Evolutionary conservation across 805 yeast genomes (phyloP).

Genomic region (Candida tammaniensis): DNA sequence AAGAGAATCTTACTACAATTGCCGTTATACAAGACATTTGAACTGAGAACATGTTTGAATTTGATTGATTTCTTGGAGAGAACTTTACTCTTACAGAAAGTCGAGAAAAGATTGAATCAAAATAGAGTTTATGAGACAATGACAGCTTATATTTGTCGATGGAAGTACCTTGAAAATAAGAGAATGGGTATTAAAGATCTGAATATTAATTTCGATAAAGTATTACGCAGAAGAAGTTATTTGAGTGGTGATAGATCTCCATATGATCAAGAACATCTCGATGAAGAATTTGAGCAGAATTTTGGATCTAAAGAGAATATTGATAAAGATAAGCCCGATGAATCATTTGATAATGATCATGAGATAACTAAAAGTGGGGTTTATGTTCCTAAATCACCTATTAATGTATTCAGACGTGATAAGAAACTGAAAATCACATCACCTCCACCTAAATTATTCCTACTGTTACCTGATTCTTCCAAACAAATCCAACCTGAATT

Average conservation of each 20-base stretch:
- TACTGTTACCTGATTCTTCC: conserved; percentile 11
- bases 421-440: conserved; percentile 8
- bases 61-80: conserved; percentile 69
- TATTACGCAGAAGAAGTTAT: conserved; percentile 25
- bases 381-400: conserved; percentile 31
- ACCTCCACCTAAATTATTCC: conserved; percentile 17
- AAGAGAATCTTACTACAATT: conserved; percentile 58
- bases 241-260: conserved; percentile 20
- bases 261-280: conserved; percentile 7
- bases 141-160: conserved; percentile 45
- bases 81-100: conserved; percentile 53
- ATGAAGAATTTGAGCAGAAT: conserved; percentile 11
- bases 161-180: conserved; percentile 39
- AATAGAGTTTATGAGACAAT: conserved; percentile 45
- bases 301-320: conserved; percentile 8
- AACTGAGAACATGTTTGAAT: conserved; percentile 72
- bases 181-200: conserved; percentile 23
- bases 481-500: no score
- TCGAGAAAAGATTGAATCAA: conserved; percentile 45
- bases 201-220: conserved; percentile 23
- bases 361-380: conserved; percentile 19
- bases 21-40: conserved; percentile 75
- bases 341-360: conserved; percentile 1
- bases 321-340: conserved; percentile 3
- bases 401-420: conserved; percentile 21